These are phyloP conservation scores for Furcasterigmium sp. DNA, from an alignment of 2,329 filamentous ascomycete species.

Conservation along the genomic window DNA sequence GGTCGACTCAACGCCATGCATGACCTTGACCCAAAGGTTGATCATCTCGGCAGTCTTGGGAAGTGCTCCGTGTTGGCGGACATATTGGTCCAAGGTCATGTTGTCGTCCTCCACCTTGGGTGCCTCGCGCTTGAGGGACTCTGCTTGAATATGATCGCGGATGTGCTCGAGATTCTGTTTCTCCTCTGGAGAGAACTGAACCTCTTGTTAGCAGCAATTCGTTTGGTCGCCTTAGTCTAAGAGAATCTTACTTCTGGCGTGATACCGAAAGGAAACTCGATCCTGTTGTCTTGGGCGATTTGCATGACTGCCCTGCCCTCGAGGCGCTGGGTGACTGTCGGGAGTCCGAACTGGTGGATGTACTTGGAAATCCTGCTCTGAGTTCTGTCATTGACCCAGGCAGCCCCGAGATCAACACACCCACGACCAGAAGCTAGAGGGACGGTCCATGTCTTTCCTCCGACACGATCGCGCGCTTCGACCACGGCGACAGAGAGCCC, in stretches of 20 bases:
- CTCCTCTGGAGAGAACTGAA: conserved; percentile 22
- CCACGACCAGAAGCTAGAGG: conserved; percentile 9
- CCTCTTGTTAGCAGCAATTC: not conserved
- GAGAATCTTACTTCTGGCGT: conserved; percentile 19
- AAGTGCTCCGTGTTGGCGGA: conserved; percentile 22
- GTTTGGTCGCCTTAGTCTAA: too few relatives aligned
- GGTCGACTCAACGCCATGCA: conserved; percentile 29
- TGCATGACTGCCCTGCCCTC: conserved; percentile 23
- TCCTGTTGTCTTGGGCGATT: conserved; percentile 14
- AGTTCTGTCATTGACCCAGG: conserved; percentile 21
- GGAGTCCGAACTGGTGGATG: conserved; percentile 16
- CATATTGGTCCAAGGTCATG: conserved; percentile 26
- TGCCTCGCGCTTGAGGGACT: conserved; percentile 17
- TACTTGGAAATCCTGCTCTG: conserved; percentile 6
- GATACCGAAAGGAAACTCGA: conserved; percentile 25
- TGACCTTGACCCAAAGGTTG: conserved; percentile 28
- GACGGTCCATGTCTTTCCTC: conserved; percentile 30
- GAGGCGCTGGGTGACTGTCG: conserved; percentile 23
- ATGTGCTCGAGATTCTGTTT: conserved; percentile 25
- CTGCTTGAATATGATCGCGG: conserved; percentile 28
- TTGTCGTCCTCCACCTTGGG: conserved; percentile 21
- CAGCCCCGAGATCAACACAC: conserved; percentile 18
- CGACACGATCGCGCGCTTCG: conserved; percentile 35
- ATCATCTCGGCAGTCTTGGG: conserved; percentile 25
- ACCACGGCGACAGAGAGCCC: conserved; percentile 28